Evolutionary conservation across 345 rosid genomes (phyloP).

Genomic region (Brassica nigra): DNA sequence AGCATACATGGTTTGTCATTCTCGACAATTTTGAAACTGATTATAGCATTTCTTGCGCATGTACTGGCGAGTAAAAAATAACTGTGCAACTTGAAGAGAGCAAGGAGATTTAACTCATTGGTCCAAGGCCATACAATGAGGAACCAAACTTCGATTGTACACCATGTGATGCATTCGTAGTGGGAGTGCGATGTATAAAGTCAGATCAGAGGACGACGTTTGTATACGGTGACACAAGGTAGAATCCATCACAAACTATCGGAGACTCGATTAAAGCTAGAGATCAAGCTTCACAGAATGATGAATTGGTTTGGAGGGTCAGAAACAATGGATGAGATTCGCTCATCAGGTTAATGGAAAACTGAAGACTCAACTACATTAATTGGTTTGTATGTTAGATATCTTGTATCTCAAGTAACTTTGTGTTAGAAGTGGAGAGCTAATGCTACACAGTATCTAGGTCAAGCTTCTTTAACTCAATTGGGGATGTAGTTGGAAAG

Average conservation of each 20-base stretch:
- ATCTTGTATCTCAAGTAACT: slow-evolving; percentile 20
- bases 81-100: slow-evolving; percentile 45
- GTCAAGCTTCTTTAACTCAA: slow-evolving; percentile 67
- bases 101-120: slow-evolving; percentile 60
- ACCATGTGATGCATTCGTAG: slow-evolving; percentile 58
- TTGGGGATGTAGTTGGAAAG: slow-evolving; percentile 96
- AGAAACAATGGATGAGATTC: slow-evolving; percentile 19
- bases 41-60: not conserved
- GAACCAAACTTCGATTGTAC: slow-evolving; percentile 59
- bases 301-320: slow-evolving; percentile 47
- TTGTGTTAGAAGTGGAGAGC: slow-evolving; percentile 71
- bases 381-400: not conserved
- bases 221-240: slow-evolving; percentile 71
- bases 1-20: slow-evolving; percentile 45
- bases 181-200: slow-evolving; percentile 19
- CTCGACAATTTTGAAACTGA: not conserved
- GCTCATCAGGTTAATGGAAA: slow-evolving; percentile 65
- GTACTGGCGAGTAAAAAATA: slow-evolving; percentile 60
- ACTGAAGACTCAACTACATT: not conserved
- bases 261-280: slow-evolving; percentile 71
- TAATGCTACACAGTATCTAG: slow-evolving; percentile 71
- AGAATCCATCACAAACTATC: slow-evolving; percentile 61
- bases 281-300: slow-evolving; percentile 82
- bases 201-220: slow-evolving; percentile 59
- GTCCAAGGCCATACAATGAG: slow-evolving; percentile 51